Percentiles rank a stretch among this genome's conserved stretches.
Conservation (phyloP, 2,329 filamentous ascomycete genomes). For the Fusarium xyrophilum region DNA sequence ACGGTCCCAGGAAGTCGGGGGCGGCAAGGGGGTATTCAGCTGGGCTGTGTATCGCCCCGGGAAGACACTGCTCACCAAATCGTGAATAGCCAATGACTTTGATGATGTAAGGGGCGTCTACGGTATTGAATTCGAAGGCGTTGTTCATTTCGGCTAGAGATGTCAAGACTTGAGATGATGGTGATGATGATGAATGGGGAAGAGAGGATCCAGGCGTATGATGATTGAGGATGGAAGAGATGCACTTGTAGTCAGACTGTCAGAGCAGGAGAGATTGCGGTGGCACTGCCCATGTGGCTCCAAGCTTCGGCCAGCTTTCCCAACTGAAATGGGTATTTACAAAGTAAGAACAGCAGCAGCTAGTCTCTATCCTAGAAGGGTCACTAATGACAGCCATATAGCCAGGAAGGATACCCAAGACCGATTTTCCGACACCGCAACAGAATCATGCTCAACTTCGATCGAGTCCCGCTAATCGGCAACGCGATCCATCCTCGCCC, state of each 20-base stretch:
- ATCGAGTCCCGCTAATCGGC: slow-evolving; percentile 61
- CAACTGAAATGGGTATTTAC: slow-evolving; percentile 70
- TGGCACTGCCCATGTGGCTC: neutral
- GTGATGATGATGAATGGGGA: neutral
- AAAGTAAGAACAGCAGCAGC: slow-evolving; percentile 53
- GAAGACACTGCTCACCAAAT: neutral
- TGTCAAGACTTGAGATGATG: neutral
- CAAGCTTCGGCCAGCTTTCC: slow-evolving; percentile 53
- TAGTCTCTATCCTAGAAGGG: too few relatives aligned
- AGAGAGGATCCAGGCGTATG: accelerated
- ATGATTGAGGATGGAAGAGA: neutral
- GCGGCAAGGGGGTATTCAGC: neutral
- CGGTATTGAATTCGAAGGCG: neutral
- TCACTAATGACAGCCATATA: neutral
- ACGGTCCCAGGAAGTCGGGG: neutral
- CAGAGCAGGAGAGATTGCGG: neutral
- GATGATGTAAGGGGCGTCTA: neutral
- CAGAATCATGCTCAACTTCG: slow-evolving; percentile 64
- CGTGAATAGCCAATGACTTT: neutral
- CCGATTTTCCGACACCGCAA: slow-evolving; percentile 60
- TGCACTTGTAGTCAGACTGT: too few relatives aligned
- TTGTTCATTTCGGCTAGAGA: too few relatives aligned
- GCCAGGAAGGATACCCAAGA: slow-evolving; percentile 51
- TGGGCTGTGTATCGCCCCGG: neutral
- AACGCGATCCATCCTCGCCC: slow-evolving; percentile 60